These are phyloP conservation scores for Heritiera littoralis DNA, from an alignment of 345 rosid species.

Conservation along the genomic window DNA sequence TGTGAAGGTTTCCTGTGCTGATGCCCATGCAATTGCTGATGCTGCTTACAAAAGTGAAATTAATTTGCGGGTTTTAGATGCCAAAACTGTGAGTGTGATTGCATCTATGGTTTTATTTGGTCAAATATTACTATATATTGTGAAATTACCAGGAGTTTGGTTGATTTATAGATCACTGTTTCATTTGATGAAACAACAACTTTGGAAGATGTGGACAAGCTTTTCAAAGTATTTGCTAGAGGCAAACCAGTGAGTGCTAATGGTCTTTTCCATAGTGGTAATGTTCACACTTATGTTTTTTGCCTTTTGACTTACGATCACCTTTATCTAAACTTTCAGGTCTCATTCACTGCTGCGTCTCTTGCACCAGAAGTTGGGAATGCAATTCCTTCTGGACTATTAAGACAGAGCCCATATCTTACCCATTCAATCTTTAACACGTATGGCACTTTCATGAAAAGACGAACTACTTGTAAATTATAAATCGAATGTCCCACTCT, in stretches of 20 bases:
- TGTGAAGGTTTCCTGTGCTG: slow-evolving; percentile 76
- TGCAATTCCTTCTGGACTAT: slow-evolving; percentile 67
- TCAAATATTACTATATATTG: neutral
- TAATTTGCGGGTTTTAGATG: slow-evolving; percentile 78
- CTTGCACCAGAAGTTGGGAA: slow-evolving; percentile 79
- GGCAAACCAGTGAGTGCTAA: slow-evolving; percentile 75
- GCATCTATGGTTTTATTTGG: slow-evolving; percentile 13
- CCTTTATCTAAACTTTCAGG: slow-evolving; percentile 42
- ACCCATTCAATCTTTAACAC: slow-evolving; percentile 83
- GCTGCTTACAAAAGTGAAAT: slow-evolving; percentile 72
- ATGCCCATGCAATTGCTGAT: slow-evolving; percentile 80
- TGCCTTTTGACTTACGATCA: slow-evolving; percentile 1
- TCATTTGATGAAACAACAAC: slow-evolving; percentile 94
- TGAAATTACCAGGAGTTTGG: slow-evolving; percentile 22
- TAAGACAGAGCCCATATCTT: slow-evolving; percentile 76
- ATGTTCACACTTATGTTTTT: slow-evolving; percentile 16
- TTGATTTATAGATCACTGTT: slow-evolving; percentile 71
- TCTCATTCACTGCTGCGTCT: slow-evolving; percentile 81
- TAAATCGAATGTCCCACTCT: slow-evolving; percentile 17
- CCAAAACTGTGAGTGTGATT: slow-evolving; percentile 68
- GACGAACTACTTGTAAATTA: slow-evolving; percentile 22
- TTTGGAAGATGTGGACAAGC: slow-evolving; percentile 85
- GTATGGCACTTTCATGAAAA: slow-evolving; percentile 41
- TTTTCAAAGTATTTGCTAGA: slow-evolving; percentile 67
- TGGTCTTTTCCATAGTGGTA: slow-evolving; percentile 14